Conservation (phyloP, 108 stramenopile genomes). For the Fragilaria crotonensis region DNA sequence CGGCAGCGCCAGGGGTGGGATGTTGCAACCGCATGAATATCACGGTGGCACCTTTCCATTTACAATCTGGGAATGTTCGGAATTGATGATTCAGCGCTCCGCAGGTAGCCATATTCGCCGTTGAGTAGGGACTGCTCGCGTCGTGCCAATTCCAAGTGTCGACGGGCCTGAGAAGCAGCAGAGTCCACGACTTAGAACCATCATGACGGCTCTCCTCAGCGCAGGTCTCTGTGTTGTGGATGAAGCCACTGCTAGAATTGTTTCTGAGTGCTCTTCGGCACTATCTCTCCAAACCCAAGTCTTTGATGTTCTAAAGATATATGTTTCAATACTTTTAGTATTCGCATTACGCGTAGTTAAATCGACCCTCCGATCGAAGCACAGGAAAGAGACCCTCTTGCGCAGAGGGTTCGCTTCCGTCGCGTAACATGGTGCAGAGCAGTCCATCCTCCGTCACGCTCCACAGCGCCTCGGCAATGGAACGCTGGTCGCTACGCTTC, state of each 20-base stretch:
- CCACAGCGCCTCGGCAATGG: too few relatives aligned
- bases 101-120: constrained; percentile 96
- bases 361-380: too few relatives aligned
- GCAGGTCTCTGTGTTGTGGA: constrained; percentile 97
- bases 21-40: constrained; percentile 88
- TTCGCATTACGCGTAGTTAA: too few relatives aligned
- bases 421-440: too few relatives aligned
- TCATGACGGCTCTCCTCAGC: constrained; percentile 94
- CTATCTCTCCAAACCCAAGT: constrained; percentile 87
- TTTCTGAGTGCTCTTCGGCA: constrained; percentile 89
- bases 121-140: constrained; percentile 82
- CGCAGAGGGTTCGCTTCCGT: too few relatives aligned
- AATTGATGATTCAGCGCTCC: constrained; percentile 95
- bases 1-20: constrained; percentile 66
- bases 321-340: too few relatives aligned
- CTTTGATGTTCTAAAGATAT: constrained; percentile 23
- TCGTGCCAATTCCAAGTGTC: constrained; percentile 63
- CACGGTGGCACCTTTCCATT: constrained; percentile 95
- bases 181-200: constrained; percentile 40
- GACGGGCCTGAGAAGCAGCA: constrained; percentile 40
- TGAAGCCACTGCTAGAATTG: constrained; percentile 88
- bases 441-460: too few relatives aligned
- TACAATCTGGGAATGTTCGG: constrained; percentile 99
- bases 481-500: too few relatives aligned
- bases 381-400: too few relatives aligned